A percentile compares a stretch with the other conserved stretches of the same genome.
Evolutionary conservation across 78 protist genomes (phyloP).

Genomic region (Dictyostelium capitatum): DNA sequence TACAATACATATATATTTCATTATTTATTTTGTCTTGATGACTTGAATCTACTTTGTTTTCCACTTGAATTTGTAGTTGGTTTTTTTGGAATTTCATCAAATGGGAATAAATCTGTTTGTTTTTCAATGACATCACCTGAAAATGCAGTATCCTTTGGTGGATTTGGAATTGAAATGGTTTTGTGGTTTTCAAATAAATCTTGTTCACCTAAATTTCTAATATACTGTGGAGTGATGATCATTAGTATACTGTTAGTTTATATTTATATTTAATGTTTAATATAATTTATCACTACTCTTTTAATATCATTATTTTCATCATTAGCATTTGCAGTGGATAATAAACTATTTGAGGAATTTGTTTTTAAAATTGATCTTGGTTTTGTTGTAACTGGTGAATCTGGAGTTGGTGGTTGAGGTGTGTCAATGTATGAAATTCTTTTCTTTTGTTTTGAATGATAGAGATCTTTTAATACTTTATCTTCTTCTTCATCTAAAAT

Average conservation of each 20-base stretch:
- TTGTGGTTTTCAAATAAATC: constrained; percentile 12
- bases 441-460: background rate
- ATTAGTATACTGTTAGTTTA: background rate
- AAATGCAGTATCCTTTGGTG: constrained; percentile 51
- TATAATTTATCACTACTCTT: background rate
- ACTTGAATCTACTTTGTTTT: constrained; percentile 38
- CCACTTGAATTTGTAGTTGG: background rate
- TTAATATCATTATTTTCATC: background rate
- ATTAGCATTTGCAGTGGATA: background rate
- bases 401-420: constrained; percentile 20
- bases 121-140: constrained; percentile 61
- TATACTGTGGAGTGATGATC: background rate
- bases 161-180: background rate
- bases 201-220: constrained; percentile 19
- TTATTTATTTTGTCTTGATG: constrained; percentile 37
- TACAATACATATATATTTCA: too few relatives aligned
- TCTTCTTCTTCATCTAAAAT: constrained; percentile 12
- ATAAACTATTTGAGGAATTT: background rate
- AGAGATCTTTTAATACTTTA: background rate
- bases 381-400: background rate
- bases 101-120: constrained; percentile 22
- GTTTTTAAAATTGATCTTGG: constrained; percentile 21
- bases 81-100: constrained; percentile 2
- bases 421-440: constrained; percentile 11
- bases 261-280: background rate